These are phyloP conservation scores for Gaertneriomyces semiglobifer DNA, from an alignment of 192 early-diverging fungal genomes.

Conservation along the genomic window DNA sequence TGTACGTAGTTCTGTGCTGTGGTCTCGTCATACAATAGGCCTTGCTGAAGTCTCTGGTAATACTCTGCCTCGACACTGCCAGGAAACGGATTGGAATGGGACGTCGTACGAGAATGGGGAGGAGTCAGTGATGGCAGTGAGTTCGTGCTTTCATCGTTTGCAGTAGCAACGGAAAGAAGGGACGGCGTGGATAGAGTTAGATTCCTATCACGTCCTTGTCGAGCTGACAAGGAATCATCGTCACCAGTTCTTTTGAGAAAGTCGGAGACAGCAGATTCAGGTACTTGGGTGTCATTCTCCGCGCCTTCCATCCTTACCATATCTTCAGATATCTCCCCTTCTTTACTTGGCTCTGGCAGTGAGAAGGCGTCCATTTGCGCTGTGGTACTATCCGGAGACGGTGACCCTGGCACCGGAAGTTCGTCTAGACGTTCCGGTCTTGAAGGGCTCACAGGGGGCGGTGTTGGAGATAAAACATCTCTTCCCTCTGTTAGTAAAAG, in stretches of 20 bases:
- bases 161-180: not conserved
- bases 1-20: conserved; percentile 6
- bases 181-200: conserved; percentile 5
- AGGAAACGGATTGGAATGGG: not conserved
- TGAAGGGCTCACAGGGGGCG: no score
- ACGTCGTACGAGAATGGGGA: no score
- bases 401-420: not conserved
- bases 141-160: not conserved
- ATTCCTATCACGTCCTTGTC: not conserved
- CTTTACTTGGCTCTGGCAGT: no score
- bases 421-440: no score
- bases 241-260: not conserved
- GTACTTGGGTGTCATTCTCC: no score
- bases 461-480: no score
- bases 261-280: no score
- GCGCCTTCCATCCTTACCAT: no score
- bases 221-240: not conserved
- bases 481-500: not conserved
- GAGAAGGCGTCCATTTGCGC: no score
- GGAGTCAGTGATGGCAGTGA: no score
- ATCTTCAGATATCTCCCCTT: no score
- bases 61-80: conserved; percentile 12
- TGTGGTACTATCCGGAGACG: not conserved
- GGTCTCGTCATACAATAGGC: conserved; percentile 3
- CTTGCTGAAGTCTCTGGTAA: conserved; percentile 12